A percentile compares a stretch with the other conserved stretches of the same genome.
Evolutionary conservation across 2,329 filamentous ascomycete species (phyloP).

Genomic region (Trichoderma guizhouense): DNA sequence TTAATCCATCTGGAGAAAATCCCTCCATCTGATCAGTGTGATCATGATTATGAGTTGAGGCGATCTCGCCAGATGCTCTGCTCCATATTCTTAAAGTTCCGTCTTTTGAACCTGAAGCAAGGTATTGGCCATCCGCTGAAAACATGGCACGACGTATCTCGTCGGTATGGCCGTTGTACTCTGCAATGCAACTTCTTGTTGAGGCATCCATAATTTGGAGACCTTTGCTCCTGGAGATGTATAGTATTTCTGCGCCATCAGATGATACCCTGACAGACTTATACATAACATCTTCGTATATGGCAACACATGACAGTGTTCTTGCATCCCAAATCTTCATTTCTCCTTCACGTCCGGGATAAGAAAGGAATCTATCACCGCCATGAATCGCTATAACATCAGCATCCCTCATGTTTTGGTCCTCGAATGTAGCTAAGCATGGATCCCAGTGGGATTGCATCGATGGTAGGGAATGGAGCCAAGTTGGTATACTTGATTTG

Average conservation of each 20-base stretch:
- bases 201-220: neutral
- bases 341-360: no score
- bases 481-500: slow-evolving; percentile 15
- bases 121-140: neutral
- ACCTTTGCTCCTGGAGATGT: neutral
- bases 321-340: neutral
- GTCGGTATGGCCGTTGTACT: neutral
- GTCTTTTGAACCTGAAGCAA: neutral
- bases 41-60: neutral
- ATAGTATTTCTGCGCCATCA: neutral
- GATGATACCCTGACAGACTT: neutral
- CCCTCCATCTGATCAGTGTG: fast-evolving
- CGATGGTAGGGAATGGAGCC: slow-evolving; percentile 14
- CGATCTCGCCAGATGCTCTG: neutral
- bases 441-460: neutral
- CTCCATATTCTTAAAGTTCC: neutral
- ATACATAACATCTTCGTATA: neutral
- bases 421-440: neutral
- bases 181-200: neutral
- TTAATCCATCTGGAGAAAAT: neutral
- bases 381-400: neutral
- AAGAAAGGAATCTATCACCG: neutral
- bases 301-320: neutral
- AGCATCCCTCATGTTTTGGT: fast-evolving
- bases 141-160: neutral